Base-by-base conservation (phyloP, 1,284 basidiomycete genomes). In the Earliella scabrosa region DNA sequence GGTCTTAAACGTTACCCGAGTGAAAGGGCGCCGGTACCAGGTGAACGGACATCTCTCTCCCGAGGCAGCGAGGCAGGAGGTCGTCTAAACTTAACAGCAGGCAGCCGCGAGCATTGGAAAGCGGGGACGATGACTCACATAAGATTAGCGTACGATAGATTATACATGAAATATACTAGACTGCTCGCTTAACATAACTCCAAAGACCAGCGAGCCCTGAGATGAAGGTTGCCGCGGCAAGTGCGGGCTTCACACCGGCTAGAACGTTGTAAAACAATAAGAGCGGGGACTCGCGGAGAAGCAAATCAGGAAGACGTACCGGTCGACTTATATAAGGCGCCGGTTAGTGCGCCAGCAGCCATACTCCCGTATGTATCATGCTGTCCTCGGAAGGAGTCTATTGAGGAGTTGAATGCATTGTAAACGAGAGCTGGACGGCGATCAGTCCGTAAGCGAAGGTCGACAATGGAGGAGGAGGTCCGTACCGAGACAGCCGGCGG, bases 391-490 rank as follows among this genome's bases (percentile, higher is more conserved):
- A 88, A 77, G 52, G 82, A 80, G 75, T 98, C 97, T 67, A 99
- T 92, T 52, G 90, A 86, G 55, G 97, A 97, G 79, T 98, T 98
- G 75, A 97, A 85, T 61, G 90, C 87, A 76, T 99, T 99, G 82
- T 99, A 99, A 65, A 93, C 87, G 70, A 99, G 86, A 54, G 97
- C 96, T 72, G 50, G 32, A 63, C 51, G 59, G 48, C 41, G 46
- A 58, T 55, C 45, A 56, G 51, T 68, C 58, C 59, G 73, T 75
- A 73, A 75, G 71, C 70, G 71, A 67, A 64, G 61, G 14, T 58
- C 55, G 60, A 58, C 59, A 54, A 53, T 50, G 57, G 60, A 58
- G 50, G 61, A 54, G 29, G 13, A 31, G 13, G 24, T 59, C 80
- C 82, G 68, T 68, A 97, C 96, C 97, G 64, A 99, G 80, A 61